A percentile compares a stretch with the other conserved stretches of the same genome.
These are phyloP conservation scores for Chlorella sp. DNA, from an alignment of 139 green algal species.

Conservation along the genomic window DNA sequence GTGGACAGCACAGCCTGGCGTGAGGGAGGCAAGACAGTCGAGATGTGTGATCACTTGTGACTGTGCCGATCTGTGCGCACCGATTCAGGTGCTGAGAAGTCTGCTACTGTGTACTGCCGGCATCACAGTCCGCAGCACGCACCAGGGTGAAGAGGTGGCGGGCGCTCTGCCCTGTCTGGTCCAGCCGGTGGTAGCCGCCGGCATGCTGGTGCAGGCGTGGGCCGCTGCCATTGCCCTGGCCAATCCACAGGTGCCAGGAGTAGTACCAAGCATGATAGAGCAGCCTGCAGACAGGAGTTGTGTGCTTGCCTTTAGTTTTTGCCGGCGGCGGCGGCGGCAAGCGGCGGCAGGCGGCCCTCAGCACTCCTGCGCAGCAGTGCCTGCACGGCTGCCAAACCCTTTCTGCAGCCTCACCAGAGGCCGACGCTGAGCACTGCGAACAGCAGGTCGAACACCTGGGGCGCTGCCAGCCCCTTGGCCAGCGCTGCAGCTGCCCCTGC, in stretches of 20 bases:
- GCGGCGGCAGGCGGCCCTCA: too few relatives aligned
- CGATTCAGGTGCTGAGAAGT: background rate
- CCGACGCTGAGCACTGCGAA: background rate
- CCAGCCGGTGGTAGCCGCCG: slow-evolving; percentile 3
- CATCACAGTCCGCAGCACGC: background rate
- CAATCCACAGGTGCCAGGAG: slow-evolving; percentile 9
- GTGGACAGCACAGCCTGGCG: slow-evolving; percentile 1
- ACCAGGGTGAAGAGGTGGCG: slow-evolving; percentile 15
- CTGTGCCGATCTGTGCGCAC: too few relatives aligned
- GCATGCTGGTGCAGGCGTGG: background rate
- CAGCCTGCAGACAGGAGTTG: too few relatives aligned
- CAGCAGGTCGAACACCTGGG: slow-evolving; percentile 15
- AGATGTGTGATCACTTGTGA: too few relatives aligned
- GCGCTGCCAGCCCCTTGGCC: background rate
- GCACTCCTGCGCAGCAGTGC: too few relatives aligned
- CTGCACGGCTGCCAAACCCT: too few relatives aligned
- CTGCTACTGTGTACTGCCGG: background rate
- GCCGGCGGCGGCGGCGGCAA: too few relatives aligned
- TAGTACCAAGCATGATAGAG: slow-evolving; percentile 29
- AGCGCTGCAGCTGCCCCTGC: background rate
- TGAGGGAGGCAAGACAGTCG: background rate
- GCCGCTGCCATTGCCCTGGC: background rate
- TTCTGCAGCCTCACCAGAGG: slow-evolving; percentile 7
- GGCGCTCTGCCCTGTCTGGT: slow-evolving; percentile 18
- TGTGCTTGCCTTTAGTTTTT: too few relatives aligned